These are phyloP conservation scores for Triticum timopheevii DNA, from an alignment of 176 grass and related monocot species.

Conservation along the genomic window DNA sequence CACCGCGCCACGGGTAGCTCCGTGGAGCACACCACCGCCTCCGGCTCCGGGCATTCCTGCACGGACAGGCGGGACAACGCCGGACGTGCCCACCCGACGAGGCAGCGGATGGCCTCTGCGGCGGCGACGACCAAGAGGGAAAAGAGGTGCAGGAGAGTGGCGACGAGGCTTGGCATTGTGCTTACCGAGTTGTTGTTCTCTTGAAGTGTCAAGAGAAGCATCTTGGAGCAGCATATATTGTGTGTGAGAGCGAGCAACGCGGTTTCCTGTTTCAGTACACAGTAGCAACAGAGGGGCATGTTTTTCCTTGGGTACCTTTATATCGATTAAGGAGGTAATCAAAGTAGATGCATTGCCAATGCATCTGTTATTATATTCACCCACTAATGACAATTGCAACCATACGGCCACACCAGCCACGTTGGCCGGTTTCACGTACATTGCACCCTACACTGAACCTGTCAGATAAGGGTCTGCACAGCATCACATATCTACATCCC, in stretches of 20 bases:
- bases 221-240: background rate
- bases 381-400: background rate
- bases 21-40: background rate
- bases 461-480: background rate
- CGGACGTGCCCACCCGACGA: background rate
- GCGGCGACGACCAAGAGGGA: background rate
- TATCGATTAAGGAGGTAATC: background rate
- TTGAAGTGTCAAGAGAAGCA: background rate
- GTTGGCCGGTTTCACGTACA: background rate
- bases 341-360: background rate
- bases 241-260: background rate
- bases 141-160: background rate
- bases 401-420: background rate
- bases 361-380: background rate
- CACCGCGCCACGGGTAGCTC: constrained; percentile 3
- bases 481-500: background rate
- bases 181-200: background rate
- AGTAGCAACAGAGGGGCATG: background rate
- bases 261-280: background rate
- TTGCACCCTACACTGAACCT: background rate
- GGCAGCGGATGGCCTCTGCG: background rate
- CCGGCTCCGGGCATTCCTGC: background rate
- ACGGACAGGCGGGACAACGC: background rate
- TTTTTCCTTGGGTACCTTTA: background rate
- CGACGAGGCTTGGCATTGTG: background rate